Conservation (phyloP, 1,139 yeast species). For the Suhomyces maxii region DNA sequence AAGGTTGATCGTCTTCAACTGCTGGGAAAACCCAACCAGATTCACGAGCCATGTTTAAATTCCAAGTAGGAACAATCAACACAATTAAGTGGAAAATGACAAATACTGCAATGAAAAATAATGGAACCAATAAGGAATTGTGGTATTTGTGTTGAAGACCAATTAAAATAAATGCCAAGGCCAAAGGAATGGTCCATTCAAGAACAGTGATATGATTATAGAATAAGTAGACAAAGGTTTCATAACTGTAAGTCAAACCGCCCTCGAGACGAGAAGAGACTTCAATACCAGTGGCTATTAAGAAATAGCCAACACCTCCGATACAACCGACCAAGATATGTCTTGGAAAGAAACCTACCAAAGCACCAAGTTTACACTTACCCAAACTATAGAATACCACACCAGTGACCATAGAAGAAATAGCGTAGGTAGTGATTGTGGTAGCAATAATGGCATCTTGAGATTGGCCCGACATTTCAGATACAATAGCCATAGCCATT, state of each 20-base stretch:
- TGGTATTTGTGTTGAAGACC: slow-evolving; percentile 63
- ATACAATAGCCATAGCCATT: slow-evolving; percentile 77
- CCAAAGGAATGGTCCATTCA: slow-evolving; percentile 75
- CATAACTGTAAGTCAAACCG: slow-evolving; percentile 61
- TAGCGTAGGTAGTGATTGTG: slow-evolving; percentile 80
- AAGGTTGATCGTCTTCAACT: slow-evolving; percentile 68
- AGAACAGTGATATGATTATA: slow-evolving; percentile 41
- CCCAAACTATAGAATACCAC: slow-evolving; percentile 75
- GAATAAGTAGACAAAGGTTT: slow-evolving; percentile 52
- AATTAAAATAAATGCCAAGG: slow-evolving; percentile 59
- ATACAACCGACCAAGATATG: slow-evolving; percentile 96
- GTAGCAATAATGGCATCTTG: slow-evolving; percentile 76
- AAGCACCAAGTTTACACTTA: slow-evolving; percentile 71
- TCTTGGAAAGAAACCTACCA: slow-evolving; percentile 94
- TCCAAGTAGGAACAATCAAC: slow-evolving; percentile 63
- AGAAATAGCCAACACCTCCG: slow-evolving; percentile 96
- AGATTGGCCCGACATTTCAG: slow-evolving; percentile 49
- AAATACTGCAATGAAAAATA: slow-evolving; percentile 74
- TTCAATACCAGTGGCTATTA: slow-evolving; percentile 86
- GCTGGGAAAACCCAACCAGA: slow-evolving; percentile 83
- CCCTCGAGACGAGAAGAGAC: slow-evolving; percentile 81
- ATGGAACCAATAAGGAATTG: slow-evolving; percentile 79
- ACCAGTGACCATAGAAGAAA: slow-evolving; percentile 85
- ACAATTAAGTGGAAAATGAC: slow-evolving; percentile 67
- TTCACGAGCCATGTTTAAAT: slow-evolving; percentile 59